Conservation (phyloP, 73 alveolate genomes). For the Tetrahymena thermophila region DNA sequence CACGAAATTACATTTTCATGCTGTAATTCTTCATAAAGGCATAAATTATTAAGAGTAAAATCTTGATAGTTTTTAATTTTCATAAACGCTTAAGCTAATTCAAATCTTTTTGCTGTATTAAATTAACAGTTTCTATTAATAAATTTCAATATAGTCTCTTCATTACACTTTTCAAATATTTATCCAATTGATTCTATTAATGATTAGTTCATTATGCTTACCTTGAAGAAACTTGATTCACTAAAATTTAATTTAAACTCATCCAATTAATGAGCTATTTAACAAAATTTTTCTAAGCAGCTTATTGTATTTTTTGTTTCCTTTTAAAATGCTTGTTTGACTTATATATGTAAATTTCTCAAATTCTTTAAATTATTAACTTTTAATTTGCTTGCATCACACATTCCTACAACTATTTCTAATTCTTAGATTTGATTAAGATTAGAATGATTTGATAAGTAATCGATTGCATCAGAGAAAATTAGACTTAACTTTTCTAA, state of each 20-base stretch:
- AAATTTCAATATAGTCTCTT: not conserved
- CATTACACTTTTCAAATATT: not conserved
- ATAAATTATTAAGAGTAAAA: not conserved
- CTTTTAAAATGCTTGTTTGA: too few species aligned
- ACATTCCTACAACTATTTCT: not conserved
- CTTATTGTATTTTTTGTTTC: not conserved
- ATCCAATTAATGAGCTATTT: not conserved
- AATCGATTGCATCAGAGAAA: not conserved
- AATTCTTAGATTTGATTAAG: not conserved
- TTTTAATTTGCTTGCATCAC: not conserved
- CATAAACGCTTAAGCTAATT: not conserved
- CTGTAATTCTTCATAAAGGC: too few species aligned
- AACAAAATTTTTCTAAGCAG: not conserved
- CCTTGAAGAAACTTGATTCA: not conserved
- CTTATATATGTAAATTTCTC: too few species aligned
- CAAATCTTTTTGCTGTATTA: not conserved
- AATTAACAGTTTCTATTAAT: not conserved
- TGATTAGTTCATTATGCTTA: not conserved
- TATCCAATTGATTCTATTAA: not conserved
- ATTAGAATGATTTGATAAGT: not conserved
- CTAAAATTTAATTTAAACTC: not conserved
- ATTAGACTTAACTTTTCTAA: not conserved
- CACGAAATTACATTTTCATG: not conserved
- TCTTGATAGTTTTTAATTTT: too few species aligned
- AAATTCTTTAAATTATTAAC: too few species aligned